phyloP scores from a whole-genome alignment of 805 yeast species.

The Suhomyces tanzawaensis region DNA sequence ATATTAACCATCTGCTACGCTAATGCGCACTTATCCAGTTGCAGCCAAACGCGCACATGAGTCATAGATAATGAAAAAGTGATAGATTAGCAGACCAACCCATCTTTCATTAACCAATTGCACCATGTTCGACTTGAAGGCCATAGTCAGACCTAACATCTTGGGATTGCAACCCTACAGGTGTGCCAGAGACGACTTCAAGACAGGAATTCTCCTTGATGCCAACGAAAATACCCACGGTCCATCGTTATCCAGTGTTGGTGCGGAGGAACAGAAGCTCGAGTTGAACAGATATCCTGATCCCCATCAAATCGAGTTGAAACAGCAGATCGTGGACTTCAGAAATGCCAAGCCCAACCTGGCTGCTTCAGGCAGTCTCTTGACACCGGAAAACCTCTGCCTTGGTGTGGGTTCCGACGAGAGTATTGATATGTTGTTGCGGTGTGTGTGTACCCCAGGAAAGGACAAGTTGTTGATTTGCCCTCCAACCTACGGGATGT shows the following conservation, averaged over 20 bases:
- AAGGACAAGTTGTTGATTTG: conserved; percentile 77
- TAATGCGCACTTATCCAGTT: not conserved
- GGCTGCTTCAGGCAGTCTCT: conserved; percentile 13
- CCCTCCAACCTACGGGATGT: conserved; percentile 99
- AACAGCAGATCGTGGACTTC: conserved; percentile 65
- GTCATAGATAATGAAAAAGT: not conserved
- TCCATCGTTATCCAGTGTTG: conserved; percentile 57
- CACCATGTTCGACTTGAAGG: conserved; percentile 47
- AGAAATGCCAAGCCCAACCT: conserved; percentile 55
- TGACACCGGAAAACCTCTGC: conserved; percentile 70
- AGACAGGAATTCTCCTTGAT: conserved; percentile 82
- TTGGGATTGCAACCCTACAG: conserved; percentile 82
- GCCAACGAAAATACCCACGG: conserved; percentile 97
- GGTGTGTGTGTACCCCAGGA: conserved; percentile 83
- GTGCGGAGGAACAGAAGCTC: conserved; percentile 43
- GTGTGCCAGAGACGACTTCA: conserved; percentile 95
- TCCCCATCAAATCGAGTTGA: conserved; percentile 84
- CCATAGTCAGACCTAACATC: conserved; percentile 82
- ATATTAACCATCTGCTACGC: not conserved
- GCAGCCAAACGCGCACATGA: conserved; percentile 3
- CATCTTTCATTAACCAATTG: not conserved
- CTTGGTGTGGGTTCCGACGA: conserved; percentile 98
- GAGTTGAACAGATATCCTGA: conserved; percentile 93
- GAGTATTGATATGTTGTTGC: conserved; percentile 81
- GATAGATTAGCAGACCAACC: not conserved